A percentile compares a stretch with the other conserved stretches of the same genome.
phyloP scores from a whole-genome alignment of 2,329 filamentous ascomycete genomes.

The Dendrostoma leiphaemia region DNA sequence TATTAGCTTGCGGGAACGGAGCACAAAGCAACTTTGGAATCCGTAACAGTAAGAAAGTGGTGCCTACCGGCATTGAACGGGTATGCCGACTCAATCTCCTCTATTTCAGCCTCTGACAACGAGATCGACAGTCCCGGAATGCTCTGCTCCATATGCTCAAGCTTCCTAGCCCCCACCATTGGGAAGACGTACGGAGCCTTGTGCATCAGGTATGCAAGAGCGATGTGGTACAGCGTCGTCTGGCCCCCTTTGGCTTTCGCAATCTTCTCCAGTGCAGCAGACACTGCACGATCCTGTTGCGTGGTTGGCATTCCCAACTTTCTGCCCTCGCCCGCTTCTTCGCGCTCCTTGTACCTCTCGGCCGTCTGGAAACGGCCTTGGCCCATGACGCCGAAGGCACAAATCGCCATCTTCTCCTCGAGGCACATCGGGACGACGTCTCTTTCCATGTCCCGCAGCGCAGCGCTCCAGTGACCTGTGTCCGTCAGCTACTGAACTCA shows the following conservation, averaged over 20 bases:
- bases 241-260: constrained; percentile 53
- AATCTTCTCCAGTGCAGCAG: constrained; percentile 56
- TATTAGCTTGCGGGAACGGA: too few species aligned
- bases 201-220: constrained; percentile 49
- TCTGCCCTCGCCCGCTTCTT: constrained; percentile 34
- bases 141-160: constrained; percentile 52
- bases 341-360: constrained; percentile 24
- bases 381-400: constrained; percentile 60
- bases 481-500: background rate
- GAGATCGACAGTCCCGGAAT: constrained; percentile 52
- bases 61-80: constrained; percentile 55
- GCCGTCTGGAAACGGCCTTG: constrained; percentile 47
- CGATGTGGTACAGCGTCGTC: constrained; percentile 56
- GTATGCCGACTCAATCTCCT: constrained; percentile 50
- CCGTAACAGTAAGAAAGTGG: too few species aligned
- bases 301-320: background rate
- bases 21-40: too few species aligned
- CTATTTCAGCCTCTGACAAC: constrained; percentile 50
- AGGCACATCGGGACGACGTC: constrained; percentile 42
- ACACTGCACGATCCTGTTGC: constrained; percentile 35
- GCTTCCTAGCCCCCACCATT: constrained; percentile 50
- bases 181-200: constrained; percentile 54
- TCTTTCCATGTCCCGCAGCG: constrained; percentile 35
- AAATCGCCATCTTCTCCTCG: constrained; percentile 47
- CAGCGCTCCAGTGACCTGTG: background rate